phyloP scores from a whole-genome alignment of 305 asterid species.

The Nicotiana rustica region DNA sequence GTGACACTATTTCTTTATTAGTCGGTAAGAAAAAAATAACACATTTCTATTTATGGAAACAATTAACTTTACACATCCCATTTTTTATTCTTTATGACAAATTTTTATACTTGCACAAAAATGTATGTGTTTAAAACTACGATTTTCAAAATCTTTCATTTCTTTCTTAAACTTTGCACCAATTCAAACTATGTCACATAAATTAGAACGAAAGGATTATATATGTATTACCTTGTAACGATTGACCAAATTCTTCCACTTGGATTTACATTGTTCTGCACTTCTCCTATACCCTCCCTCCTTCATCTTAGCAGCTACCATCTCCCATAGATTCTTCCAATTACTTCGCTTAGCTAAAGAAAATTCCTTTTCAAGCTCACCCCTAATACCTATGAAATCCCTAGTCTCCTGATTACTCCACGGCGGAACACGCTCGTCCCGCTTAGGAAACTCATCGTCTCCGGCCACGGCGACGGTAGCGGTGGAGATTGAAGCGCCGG shows the following conservation, averaged over 20 bases:
- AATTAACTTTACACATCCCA: background rate
- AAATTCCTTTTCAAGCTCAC: constrained; percentile 59
- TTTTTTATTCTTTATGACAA: background rate
- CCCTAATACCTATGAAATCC: constrained; percentile 67
- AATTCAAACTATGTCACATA: too few species aligned
- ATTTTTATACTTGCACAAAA: background rate
- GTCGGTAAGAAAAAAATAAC: background rate
- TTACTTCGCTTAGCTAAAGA: constrained; percentile 45
- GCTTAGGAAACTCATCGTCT: constrained; percentile 53
- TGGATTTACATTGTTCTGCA: constrained; percentile 75
- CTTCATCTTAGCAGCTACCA: constrained; percentile 61
- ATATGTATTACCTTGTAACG: constrained; percentile 58
- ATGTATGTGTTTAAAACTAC: background rate
- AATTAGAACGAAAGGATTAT: too few species aligned
- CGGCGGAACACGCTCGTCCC: constrained; percentile 69
- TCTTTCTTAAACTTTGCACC: too few species aligned
- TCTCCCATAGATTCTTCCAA: constrained; percentile 64
- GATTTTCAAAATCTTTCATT: background rate
- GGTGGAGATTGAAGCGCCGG: constrained; percentile 5
- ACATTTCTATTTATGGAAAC: background rate
- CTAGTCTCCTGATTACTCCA: constrained; percentile 80
- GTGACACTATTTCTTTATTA: background rate
- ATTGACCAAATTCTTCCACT: constrained; percentile 73
- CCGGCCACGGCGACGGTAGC: constrained; percentile 29
- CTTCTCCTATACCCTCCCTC: constrained; percentile 72